A percentile compares a stretch with the other conserved stretches of the same genome.
phyloP scores from a whole-genome alignment of 176 grass and related monocot genomes.

The Paspalum notatum region DNA sequence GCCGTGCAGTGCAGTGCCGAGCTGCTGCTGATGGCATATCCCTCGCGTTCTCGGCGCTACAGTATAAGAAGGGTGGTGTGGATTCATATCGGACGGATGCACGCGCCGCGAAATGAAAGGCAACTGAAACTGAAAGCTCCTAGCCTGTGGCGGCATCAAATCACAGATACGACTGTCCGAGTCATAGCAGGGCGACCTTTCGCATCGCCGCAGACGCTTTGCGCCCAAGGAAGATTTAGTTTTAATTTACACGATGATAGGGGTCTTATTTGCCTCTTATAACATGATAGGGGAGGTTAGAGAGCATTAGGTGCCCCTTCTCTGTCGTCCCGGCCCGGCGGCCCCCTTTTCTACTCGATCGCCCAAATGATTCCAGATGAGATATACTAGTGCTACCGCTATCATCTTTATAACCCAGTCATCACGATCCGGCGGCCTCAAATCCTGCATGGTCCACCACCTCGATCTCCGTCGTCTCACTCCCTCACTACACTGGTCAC shows the following conservation, averaged over 20 bases:
- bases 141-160: background rate
- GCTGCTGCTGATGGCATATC: too few species aligned
- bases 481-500: background rate
- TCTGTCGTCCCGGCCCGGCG: background rate
- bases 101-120: too few species aligned
- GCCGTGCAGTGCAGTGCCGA: too few species aligned
- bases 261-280: too few species aligned
- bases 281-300: conserved; percentile 11
- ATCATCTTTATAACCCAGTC: conserved; percentile 38
- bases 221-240: conserved; percentile 36
- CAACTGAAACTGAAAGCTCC: background rate
- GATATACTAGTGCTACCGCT: background rate
- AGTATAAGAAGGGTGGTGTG: too few species aligned
- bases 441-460: conserved; percentile 26
- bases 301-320: conserved; percentile 42
- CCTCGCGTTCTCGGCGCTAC: too few species aligned
- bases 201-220: conserved; percentile 38
- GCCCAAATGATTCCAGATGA: conserved; percentile 25
- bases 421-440: conserved; percentile 13
- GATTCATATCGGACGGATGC: too few species aligned
- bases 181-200: background rate
- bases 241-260: background rate
- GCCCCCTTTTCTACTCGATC: background rate
- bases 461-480: background rate
- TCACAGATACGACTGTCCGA: background rate